These are phyloP conservation scores for Aspergillus thermomutatus DNA, from an alignment of 2,329 filamentous ascomycete genomes.

Conservation along the genomic window DNA sequence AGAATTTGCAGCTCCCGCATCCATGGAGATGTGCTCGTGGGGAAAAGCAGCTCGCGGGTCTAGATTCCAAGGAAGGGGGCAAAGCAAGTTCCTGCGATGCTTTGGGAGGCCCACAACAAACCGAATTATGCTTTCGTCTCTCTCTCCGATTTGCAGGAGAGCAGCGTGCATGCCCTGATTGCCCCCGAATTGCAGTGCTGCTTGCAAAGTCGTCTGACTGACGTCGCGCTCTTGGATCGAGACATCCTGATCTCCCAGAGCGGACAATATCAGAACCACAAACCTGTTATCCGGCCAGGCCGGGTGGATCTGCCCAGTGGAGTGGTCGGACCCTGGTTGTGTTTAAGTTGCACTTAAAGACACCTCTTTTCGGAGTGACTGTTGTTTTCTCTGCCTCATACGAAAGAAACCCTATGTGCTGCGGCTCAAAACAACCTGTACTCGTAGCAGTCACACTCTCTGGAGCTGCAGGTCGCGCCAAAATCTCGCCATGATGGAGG, in stretches of 20 bases:
- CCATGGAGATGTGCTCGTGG: neutral
- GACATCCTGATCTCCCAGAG: neutral
- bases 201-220: neutral
- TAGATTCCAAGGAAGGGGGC: neutral
- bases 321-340: neutral
- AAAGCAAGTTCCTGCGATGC: neutral
- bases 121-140: neutral
- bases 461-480: constrained; percentile 8
- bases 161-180: neutral
- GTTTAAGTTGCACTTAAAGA: neutral
- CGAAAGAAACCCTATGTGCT: neutral
- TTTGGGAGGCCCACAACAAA: neutral
- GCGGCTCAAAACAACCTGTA: neutral
- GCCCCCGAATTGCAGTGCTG: neutral
- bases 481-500: constrained; percentile 24
- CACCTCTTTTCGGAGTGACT: neutral
- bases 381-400: neutral
- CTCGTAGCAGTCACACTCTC: neutral
- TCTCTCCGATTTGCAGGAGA: neutral
- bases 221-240: neutral
- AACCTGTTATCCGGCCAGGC: neutral
- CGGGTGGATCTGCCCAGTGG: neutral
- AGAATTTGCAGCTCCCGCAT: neutral
- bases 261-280: neutral
- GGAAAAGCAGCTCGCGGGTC: neutral